These are phyloP conservation scores for Hordeum vulgare DNA, from an alignment of 176 grass and related monocot genomes.

Conservation along the genomic window MorexV3_pseudomolecules_assembly NC_058521.1:27050848-27051347, in stretches of 20 bases:
- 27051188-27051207: not conserved
- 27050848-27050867: not conserved
- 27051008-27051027: too few relatives aligned
- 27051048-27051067: not conserved
- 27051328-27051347: not conserved
- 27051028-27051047: too few relatives aligned
- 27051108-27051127: not conserved
- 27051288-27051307: not conserved
- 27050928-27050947: too few relatives aligned
- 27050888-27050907: not conserved
- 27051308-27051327: not conserved
- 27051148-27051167: not conserved
- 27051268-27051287: not conserved
- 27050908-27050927: not conserved
- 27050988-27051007: too few relatives aligned
- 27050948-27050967: too few relatives aligned
- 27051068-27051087: not conserved
- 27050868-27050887: not conserved
- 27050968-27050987: too few relatives aligned
- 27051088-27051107: not conserved
- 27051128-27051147: not conserved
- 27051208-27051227: not conserved
- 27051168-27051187: not conserved
- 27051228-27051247: not conserved
- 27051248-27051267: not conserved